Evolutionary conservation across 257 asterid species (phyloP), one percentile per base, ranked within the genome.

Genomic region (Solanum gracilifrons): DNA sequence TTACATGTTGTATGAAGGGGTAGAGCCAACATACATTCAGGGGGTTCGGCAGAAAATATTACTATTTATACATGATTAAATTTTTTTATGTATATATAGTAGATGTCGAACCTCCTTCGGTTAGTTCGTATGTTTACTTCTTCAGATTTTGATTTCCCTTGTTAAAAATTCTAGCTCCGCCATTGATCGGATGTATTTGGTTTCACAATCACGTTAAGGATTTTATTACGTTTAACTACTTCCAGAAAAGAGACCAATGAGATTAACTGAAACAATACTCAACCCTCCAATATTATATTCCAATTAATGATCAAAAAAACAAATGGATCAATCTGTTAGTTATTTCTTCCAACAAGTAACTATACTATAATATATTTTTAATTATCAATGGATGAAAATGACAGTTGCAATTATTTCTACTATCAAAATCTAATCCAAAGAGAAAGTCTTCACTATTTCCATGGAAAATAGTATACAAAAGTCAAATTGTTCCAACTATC

Each of bases 41-140:
- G 48, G 15, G 48, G 48, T 41, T 41, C 48, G 5, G 15, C 15
- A 41, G 0, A 41, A 41, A 41, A 41, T 43, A 48, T 48, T 16
- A 48, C 20, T 48, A 16, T 15, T 5, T 48, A 48, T 15, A 6
- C 5, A 15, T 16, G 21, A 48, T 16, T 48, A 5, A 1, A 0
- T 5, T 15, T 15, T 48, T 48, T 5, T 15, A 5, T 48, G 0
- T 48, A 15, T 15, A 48, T 15, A 48, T 15, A 48, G 3, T 48
- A 48, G 0, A 48, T 5, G 1, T 48, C 1, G 7, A 48, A 5
- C 0, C 0, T 3, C 20, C 0, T 48, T 48, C 0, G 3, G 0
- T 15, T 48, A 5, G 1, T 48, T 48, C 7, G 21, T 5, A 16
- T 48, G 21, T 51, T 16, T 51, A 51, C 8, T 5, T 51, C 9